Conservation (phyloP, 306 rosid species). For the Alnus glutinosa region DNA sequence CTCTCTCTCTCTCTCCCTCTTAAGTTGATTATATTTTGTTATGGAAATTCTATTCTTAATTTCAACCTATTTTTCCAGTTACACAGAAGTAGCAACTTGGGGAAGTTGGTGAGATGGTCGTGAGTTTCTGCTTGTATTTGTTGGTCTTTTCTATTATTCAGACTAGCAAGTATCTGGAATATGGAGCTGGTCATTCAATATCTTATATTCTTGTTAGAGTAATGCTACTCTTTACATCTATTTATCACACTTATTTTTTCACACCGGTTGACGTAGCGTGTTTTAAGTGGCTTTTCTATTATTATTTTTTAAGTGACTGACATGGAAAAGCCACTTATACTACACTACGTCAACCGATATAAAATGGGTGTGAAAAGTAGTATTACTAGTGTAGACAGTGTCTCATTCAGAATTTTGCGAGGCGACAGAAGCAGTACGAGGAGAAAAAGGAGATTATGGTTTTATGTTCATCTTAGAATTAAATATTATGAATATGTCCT, state of each 20-base stretch:
- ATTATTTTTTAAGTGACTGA: no score
- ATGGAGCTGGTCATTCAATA: neutral
- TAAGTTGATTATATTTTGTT: neutral
- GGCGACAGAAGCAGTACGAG: neutral
- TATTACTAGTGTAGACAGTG: neutral
- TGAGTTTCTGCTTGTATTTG: neutral
- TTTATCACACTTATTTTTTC: no score
- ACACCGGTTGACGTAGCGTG: no score
- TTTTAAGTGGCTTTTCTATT: no score
- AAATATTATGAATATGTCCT: neutral
- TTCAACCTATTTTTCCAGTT: neutral
- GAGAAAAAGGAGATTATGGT: neutral
- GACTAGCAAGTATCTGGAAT: neutral
- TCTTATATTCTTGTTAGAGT: neutral
- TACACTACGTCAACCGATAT: no score
- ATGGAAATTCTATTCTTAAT: neutral
- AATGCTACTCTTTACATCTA: no score
- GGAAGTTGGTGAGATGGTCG: neutral
- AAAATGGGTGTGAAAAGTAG: no score
- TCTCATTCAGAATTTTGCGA: neutral
- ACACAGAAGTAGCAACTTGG: neutral
- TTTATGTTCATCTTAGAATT: neutral
- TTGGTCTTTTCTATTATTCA: neutral
- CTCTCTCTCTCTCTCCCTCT: neutral
- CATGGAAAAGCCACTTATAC: no score